Base-by-base conservation (phyloP, 495 filamentous ascomycete genomes). In the Pyronema domesticum region DNA sequence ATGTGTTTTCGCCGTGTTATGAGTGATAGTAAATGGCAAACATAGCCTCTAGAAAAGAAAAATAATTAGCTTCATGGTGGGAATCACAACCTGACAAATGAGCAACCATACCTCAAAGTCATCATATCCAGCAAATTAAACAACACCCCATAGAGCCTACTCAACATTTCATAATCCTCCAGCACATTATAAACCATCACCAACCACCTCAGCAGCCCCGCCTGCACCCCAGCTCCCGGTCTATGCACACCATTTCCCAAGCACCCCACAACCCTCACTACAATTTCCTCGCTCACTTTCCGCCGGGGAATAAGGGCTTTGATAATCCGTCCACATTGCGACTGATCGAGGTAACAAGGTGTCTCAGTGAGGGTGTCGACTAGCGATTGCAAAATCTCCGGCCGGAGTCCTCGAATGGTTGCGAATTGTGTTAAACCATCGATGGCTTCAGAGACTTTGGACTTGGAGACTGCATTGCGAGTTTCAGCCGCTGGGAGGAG, bases 1-100 rank as follows among this genome's bases (percentile, higher is more conserved):
- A 95, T 87, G 68, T 94, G 86, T 60, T 83, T 87, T n/a, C 87
- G 79, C 45, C 84, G 72, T 17, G 88, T 94, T 37, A 91, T 76
- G 10, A 85, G 68, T 8, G 86, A 84, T 17, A 95, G 75, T n/a
- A 95, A 68, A 68, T 91, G 83, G 60, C 88, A 94, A 51, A 93
- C 55, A 51, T 76, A 72, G 9, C 77, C 69, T 55, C 78, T 78
- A 57, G 23, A 35, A 56, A 19, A 40, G 10, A 67, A 51, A 68
- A 65, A 55, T 54, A 39, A 68, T 46, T 74, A 36, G 54, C 69
- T 33, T 19, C 13, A 14, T 36, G 13, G 8, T 23, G 1, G 1
- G 10, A 19, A 23, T 7, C 13, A 15, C 44, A n/a, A 17, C n/a
- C 13, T 51, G 37, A 2, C 5, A 36, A 8, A n/a, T 6, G 34